These are phyloP conservation scores for Otatea glauca DNA, from an alignment of 176 grass and related monocot species.

Conservation along the genomic window DNA sequence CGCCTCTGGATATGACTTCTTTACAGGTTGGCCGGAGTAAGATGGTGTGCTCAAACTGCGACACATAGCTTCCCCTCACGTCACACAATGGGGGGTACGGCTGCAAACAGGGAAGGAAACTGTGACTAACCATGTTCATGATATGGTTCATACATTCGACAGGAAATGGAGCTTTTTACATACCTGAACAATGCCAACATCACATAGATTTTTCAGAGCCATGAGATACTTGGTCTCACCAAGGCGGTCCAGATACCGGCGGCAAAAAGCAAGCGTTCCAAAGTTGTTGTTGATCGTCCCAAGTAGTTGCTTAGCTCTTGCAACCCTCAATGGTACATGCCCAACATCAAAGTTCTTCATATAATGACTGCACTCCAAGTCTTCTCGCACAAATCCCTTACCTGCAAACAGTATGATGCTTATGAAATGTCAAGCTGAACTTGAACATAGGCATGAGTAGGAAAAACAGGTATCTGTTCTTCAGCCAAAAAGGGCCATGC, in stretches of 20 bases:
- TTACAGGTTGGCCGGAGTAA: constrained; percentile 94
- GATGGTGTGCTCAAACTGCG: constrained; percentile 96
- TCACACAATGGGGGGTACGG: constrained; percentile 90
- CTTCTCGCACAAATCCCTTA: constrained; percentile 89
- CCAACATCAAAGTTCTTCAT: constrained; percentile 98
- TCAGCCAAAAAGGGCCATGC: neutral
- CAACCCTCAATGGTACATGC: constrained; percentile 82
- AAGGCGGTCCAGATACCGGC: constrained; percentile 85
- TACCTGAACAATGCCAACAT: constrained; percentile 83
- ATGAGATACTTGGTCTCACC: constrained; percentile 97
- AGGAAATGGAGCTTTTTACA: neutral
- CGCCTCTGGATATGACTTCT: constrained; percentile 89
- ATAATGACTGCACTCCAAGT: constrained; percentile 96
- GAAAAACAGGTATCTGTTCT: neutral
- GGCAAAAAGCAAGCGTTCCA: constrained; percentile 90
- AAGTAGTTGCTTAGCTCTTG: constrained; percentile 86
- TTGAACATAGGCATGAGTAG: neutral
- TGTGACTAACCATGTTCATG: neutral
- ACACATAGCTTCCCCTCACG: constrained; percentile 90
- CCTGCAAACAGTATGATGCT: constrained; percentile 49
- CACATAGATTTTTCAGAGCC: constrained; percentile 93
- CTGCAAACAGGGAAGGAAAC: constrained; percentile 47
- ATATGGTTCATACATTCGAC: neutral
- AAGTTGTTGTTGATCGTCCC: constrained; percentile 96
- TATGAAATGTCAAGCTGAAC: constrained; percentile 15